These are phyloP conservation scores for Candida sojae DNA, from an alignment of 1,139 yeast genomes.

Conservation along the genomic window DNA sequence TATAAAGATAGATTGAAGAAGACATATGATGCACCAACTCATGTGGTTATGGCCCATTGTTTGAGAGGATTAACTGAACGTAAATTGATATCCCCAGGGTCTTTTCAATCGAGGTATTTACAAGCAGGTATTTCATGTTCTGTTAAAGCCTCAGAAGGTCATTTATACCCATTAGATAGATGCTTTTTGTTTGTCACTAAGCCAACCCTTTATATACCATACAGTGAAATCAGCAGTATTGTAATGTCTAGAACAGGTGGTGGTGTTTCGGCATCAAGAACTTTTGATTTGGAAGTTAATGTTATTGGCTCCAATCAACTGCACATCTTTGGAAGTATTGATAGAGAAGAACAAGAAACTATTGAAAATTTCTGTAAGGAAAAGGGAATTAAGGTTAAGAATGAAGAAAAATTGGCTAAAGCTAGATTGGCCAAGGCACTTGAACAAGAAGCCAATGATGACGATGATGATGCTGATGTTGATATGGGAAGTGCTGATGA, in stretches of 20 bases:
- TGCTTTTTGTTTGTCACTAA: slow-evolving; percentile 90
- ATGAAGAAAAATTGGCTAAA: slow-evolving; percentile 88
- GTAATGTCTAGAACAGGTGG: slow-evolving; percentile 90
- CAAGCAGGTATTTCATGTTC: slow-evolving; percentile 92
- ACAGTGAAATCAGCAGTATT: slow-evolving; percentile 72
- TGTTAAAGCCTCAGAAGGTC: slow-evolving; percentile 93
- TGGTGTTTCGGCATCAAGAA: slow-evolving; percentile 76
- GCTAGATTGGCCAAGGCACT: slow-evolving; percentile 76
- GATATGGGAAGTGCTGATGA: slow-evolving; percentile 77
- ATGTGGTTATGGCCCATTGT: slow-evolving; percentile 84
- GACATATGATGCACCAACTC: slow-evolving; percentile 80
- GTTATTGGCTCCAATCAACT: slow-evolving; percentile 67
- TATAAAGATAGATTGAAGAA: slow-evolving; percentile 78
- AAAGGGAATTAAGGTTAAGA: slow-evolving; percentile 78
- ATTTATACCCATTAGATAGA: slow-evolving; percentile 85
- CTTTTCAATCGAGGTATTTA: slow-evolving; percentile 67
- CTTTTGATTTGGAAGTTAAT: slow-evolving; percentile 86
- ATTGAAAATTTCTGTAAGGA: slow-evolving; percentile 76
- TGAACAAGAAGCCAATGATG: slow-evolving; percentile 70
- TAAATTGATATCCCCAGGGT: slow-evolving; percentile 84
- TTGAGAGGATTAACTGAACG: slow-evolving; percentile 89
- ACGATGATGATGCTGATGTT: slow-evolving; percentile 57
- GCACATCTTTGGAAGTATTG: slow-evolving; percentile 86
- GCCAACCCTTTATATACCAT: slow-evolving; percentile 91
- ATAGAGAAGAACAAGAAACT: slow-evolving; percentile 83